Base-by-base conservation (phyloP, 441 rosid species). In the Croton laevigatus region DNA sequence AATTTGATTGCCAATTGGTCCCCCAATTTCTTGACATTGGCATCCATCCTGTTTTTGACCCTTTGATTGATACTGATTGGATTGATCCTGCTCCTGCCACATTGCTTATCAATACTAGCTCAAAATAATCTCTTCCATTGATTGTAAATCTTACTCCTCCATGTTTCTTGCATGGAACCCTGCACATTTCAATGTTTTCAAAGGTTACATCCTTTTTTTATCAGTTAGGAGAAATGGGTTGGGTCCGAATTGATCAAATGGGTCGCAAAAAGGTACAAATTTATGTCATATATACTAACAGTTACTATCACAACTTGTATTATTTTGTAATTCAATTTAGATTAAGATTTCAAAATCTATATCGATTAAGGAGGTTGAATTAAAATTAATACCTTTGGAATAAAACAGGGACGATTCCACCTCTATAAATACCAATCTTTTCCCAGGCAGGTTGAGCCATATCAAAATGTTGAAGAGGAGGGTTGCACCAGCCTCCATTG, bases 141-240 rank as follows among this genome's bases (percentile, higher is more conserved):
- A 89, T 75, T 6, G 88, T 81, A 74, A 87, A 89, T 78, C 94
- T 82, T 36, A 89, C 84, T 42, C 94, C 94, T 12, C 94, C 94
- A 58, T 42, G 72, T 76, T 82, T 88, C 71, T 82, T 78, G 85
- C 94, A 89, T 3, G 94, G 89, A 66, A 85, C 88, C 78, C 94
- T 88, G 84, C 7, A 46, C 0, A 27, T 27, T 27, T 27, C 32
- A 27, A 27, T 27, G 32, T 27, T 27, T 27, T 27, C 32, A 27
- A n/a, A 27, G 32, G 32, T 27, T 27, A 27, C 32, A 27, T 27
- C 32, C 2, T 27, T 27, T 27, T 27, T 27, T 7, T n/a, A n/a
- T n/a, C n/a, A n/a, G n/a, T n/a, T n/a, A n/a, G n/a, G n/a, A n/a
- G n/a, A n/a, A n/a, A n/a, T n/a, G n/a, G n/a, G n/a, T n/a, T n/a